phyloP scores from a whole-genome alignment of 2,329 filamentous ascomycete genomes.

The Lojkania enalia region DNA sequence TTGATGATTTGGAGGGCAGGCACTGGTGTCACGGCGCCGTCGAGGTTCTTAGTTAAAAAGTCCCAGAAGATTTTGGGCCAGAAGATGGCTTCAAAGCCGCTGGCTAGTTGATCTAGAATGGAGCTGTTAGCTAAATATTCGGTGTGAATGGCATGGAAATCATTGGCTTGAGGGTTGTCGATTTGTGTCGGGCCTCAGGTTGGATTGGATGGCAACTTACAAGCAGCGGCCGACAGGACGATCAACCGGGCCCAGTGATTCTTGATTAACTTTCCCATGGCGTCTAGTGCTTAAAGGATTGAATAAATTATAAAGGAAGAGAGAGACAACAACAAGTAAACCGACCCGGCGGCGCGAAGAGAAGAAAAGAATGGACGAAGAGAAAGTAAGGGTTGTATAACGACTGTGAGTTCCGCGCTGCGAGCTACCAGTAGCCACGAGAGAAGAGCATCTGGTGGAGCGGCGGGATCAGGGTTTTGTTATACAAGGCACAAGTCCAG shows the following conservation, averaged over 20 bases:
- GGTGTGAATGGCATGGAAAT: too few relatives aligned
- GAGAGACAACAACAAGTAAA: slow-evolving; percentile 29
- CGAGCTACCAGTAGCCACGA: slow-evolving; percentile 46
- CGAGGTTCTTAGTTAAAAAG: slow-evolving; percentile 87
- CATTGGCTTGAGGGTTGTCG: background rate
- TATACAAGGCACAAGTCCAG: slow-evolving; percentile 37
- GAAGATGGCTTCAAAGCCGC: slow-evolving; percentile 86
- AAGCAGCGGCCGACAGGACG: slow-evolving; percentile 78
- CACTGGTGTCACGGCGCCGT: slow-evolving; percentile 82
- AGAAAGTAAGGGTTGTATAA: slow-evolving; percentile 19
- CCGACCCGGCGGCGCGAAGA: slow-evolving; percentile 32
- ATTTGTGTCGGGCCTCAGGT: background rate
- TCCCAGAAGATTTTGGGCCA: slow-evolving; percentile 99
- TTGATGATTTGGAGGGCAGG: slow-evolving; percentile 91
- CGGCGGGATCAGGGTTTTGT: slow-evolving; percentile 36
- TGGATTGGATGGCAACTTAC: slow-evolving; percentile 53
- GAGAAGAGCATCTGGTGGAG: slow-evolving; percentile 33
- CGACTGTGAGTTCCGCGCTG: slow-evolving; percentile 32
- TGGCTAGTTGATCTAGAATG: slow-evolving; percentile 80
- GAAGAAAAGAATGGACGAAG: slow-evolving; percentile 16
- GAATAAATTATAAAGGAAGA: slow-evolving; percentile 26
- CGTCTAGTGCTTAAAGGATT: slow-evolving; percentile 13
- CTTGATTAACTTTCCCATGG: slow-evolving; percentile 98
- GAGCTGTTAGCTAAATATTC: background rate
- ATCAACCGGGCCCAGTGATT: slow-evolving; percentile 98